phyloP scores from a whole-genome alignment of 495 filamentous ascomycete genomes.

The Tuber calosporum region DNA sequence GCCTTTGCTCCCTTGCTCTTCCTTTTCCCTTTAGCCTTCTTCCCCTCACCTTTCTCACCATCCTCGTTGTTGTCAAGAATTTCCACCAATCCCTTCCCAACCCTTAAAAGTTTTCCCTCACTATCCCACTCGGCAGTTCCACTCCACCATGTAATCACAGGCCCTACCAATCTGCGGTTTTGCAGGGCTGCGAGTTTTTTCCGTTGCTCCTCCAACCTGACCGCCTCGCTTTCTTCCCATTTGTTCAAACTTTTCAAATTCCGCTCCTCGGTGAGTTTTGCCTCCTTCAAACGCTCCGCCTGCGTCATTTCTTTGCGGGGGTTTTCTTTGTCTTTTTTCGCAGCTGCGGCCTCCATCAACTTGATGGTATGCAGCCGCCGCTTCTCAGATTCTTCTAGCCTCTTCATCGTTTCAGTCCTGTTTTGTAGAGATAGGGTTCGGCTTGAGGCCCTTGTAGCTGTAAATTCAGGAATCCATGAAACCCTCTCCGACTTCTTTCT shows the following conservation, averaged over 20 bases:
- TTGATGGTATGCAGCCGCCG: slow-evolving; percentile 69
- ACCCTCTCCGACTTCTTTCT: slow-evolving; percentile 91
- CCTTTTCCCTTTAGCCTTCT: slow-evolving; percentile 31
- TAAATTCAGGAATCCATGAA: slow-evolving; percentile 81
- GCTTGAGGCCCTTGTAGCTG: slow-evolving; percentile 72
- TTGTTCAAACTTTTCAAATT: slow-evolving; percentile 87
- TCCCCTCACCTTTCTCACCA: slow-evolving; percentile 28
- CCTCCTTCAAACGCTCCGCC: slow-evolving; percentile 75
- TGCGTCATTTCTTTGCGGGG: slow-evolving; percentile 78
- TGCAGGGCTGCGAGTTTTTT: slow-evolving; percentile 76
- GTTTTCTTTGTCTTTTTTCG: slow-evolving; percentile 65
- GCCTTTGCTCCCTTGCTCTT: slow-evolving; percentile 23
- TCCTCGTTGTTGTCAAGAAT: slow-evolving; percentile 30
- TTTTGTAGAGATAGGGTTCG: slow-evolving; percentile 76
- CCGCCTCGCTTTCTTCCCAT: slow-evolving; percentile 88
- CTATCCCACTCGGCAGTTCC: slow-evolving; percentile 66
- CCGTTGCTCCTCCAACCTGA: slow-evolving; percentile 70
- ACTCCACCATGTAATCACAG: slow-evolving; percentile 89
- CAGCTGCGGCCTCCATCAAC: slow-evolving; percentile 80
- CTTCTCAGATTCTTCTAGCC: slow-evolving; percentile 75
- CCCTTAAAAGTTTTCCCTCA: slow-evolving; percentile 67
- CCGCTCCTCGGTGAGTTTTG: slow-evolving; percentile 68
- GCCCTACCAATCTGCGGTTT: slow-evolving; percentile 76
- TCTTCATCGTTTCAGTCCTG: slow-evolving; percentile 71
- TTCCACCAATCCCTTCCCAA: slow-evolving; percentile 52